Evolutionary conservation across 2,329 filamentous ascomycete species (phyloP).

Genomic region (Penicillium glabrum): DNA sequence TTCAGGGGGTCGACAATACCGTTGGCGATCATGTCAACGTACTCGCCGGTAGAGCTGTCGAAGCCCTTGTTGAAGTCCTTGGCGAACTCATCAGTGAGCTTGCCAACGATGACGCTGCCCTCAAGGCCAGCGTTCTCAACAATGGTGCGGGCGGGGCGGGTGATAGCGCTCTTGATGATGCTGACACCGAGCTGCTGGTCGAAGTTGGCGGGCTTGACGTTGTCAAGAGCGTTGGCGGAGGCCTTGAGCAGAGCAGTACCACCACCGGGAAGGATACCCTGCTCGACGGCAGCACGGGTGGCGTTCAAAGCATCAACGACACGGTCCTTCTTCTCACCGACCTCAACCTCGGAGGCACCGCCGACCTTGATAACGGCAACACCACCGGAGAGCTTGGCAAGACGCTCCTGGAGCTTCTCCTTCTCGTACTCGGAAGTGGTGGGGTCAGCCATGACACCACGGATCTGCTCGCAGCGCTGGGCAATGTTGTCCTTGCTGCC

Average conservation of each 20-base stretch:
- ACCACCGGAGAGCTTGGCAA: slow-evolving; percentile 97
- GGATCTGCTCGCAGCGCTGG: slow-evolving; percentile 98
- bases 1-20: slow-evolving; percentile 99
- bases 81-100: slow-evolving; percentile 92
- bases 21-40: slow-evolving; percentile 95
- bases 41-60: slow-evolving; percentile 95
- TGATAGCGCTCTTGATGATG: slow-evolving; percentile 98
- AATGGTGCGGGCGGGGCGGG: slow-evolving; percentile 87
- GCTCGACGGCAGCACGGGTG: slow-evolving; percentile 95
- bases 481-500: slow-evolving; percentile 90
- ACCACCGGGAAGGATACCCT: slow-evolving; percentile 98
- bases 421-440: slow-evolving; percentile 98
- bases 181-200: slow-evolving; percentile 98
- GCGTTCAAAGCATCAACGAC: slow-evolving; percentile 98
- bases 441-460: slow-evolving; percentile 90
- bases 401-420: slow-evolving; percentile 99
- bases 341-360: slow-evolving; percentile 95
- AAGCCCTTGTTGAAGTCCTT: slow-evolving; percentile 97
- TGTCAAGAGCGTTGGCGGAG: slow-evolving; percentile 78
- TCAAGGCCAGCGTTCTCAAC: slow-evolving; percentile 97
- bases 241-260: slow-evolving; percentile 98
- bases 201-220: slow-evolving; percentile 90
- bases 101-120: slow-evolving; percentile 94
- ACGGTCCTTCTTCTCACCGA: slow-evolving; percentile 99
- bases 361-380: slow-evolving; percentile 99